Conservation (phyloP, 768 basidiomycete species). For the Phlebiopsis gigantea region DNA sequence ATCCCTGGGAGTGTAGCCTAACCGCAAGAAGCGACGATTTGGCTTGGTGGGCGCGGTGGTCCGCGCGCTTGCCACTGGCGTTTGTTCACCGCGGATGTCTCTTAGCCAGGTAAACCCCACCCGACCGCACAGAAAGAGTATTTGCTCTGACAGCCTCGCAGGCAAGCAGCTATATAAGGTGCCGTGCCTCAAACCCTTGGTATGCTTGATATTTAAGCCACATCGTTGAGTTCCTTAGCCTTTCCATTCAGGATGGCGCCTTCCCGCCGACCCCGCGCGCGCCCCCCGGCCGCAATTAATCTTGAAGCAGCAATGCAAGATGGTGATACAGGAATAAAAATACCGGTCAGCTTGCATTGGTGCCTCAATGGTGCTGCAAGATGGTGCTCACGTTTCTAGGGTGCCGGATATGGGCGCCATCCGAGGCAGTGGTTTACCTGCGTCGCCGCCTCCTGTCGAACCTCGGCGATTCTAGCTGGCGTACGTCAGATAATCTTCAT, state of each 20-base stretch:
- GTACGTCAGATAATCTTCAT: neutral
- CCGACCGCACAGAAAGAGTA: no score
- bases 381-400: neutral
- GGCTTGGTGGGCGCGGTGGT: neutral
- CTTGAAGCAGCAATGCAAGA: neutral
- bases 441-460: conserved; percentile 1
- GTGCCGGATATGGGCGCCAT: neutral
- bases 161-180: no score
- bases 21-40: neutral
- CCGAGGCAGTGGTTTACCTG: neutral
- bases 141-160: no score
- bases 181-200: no score
- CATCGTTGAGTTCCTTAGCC: no score
- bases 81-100: neutral
- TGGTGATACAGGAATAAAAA: no score
- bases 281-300: no score
- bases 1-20: neutral
- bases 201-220: no score
- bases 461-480: neutral
- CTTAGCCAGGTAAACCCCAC: neutral
- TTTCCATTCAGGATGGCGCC: no score
- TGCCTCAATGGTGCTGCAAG: no score
- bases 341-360: no score
- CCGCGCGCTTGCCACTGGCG: neutral
- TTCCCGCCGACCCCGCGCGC: no score